Conservation (phyloP, 495 filamentous ascomycete genomes). For the Collariella sp. region DNA sequence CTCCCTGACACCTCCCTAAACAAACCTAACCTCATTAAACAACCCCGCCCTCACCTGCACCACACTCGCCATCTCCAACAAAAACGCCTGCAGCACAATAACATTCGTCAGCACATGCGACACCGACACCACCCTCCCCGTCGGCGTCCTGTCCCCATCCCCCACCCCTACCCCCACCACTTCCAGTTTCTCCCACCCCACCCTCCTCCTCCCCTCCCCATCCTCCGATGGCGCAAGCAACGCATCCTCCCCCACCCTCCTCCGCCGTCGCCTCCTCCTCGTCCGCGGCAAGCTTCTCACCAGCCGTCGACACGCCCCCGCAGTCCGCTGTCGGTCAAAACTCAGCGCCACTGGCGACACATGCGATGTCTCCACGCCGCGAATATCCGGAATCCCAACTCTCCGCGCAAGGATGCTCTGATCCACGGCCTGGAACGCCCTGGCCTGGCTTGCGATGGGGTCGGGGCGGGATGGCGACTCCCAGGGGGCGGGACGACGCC, state of each 20-base stretch:
- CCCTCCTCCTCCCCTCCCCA: conserved; percentile 27
- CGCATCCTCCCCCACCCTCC: conserved; percentile 19
- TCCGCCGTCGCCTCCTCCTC: conserved; percentile 18
- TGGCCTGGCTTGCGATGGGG: conserved; percentile 35
- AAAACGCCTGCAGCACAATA: conserved; percentile 70
- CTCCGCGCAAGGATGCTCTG: conserved; percentile 43
- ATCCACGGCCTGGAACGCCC: conserved; percentile 45
- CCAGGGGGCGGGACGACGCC: conserved; percentile 14
- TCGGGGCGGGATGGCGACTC: conserved; percentile 22
- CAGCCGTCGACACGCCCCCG: conserved; percentile 13
- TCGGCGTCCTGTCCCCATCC: conserved; percentile 7
- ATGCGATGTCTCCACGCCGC: background rate
- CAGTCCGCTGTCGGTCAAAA: conserved; percentile 27
- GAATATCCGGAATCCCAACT: conserved; percentile 32
- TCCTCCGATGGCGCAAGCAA: conserved; percentile 32
- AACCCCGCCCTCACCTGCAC: conserved; percentile 77
- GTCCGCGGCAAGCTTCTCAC: conserved; percentile 18
- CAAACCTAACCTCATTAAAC: conserved; percentile 77
- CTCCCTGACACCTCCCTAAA: conserved; percentile 21
- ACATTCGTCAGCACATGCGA: conserved; percentile 81
- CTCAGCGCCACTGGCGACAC: conserved; percentile 34
- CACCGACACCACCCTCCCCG: conserved; percentile 51
- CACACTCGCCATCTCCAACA: conserved; percentile 79
- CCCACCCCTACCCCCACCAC: conserved; percentile 12
- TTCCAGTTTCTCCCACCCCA: background rate